Evolutionary conservation across 805 yeast genomes (phyloP), one percentile per base, ranked within the genome.

Genomic region (Saccharomyces paradoxus): DNA sequence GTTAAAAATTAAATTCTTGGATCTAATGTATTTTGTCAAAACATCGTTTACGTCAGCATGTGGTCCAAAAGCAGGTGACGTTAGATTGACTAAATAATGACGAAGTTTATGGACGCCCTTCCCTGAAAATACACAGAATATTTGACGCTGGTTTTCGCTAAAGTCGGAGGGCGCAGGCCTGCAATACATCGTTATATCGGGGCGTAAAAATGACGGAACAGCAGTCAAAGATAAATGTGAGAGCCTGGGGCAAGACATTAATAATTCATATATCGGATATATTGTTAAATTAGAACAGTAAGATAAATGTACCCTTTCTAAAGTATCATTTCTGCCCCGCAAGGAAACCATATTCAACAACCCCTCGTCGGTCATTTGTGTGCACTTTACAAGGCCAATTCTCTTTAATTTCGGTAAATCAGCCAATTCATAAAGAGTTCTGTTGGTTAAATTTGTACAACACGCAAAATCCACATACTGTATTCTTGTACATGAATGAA

Each of bases 401-500:
- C 99, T 81, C 63, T 94, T 81, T 61, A 92, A 76, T 64, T 86
- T 83, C 7, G 95, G 89, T 60, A 92, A 75, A 49, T 80, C 81
- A 2, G 96, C 81, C 58, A 92, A 74, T 63, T 86, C 95, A 46
- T 81, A 77, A 46, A 94, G 80, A 1, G 96, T 83, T 62, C 82
- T 80, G 72, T 94, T 89, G 2, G 98, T 90, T 53, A 92, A 77
- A 68, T 89, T 95, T 0, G 86, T 77, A 68, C 99, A 92, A 70
- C 97, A 91, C 14, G 98, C 98, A 56, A 94, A 80, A 71, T 92
- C 99, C 59, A 92, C 89, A 69, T 91, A 92, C 63, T 89, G 95
- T 55, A 92, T 82, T 55, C 96, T 77, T 55, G 86, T 87, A 65
- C 98, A 94, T 49, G 80, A 78, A 59, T 86, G 79, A 12, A 89